phyloP scores from a whole-genome alignment of 352 stramenopile species.

The Phytophthora ohioensis region DNA sequence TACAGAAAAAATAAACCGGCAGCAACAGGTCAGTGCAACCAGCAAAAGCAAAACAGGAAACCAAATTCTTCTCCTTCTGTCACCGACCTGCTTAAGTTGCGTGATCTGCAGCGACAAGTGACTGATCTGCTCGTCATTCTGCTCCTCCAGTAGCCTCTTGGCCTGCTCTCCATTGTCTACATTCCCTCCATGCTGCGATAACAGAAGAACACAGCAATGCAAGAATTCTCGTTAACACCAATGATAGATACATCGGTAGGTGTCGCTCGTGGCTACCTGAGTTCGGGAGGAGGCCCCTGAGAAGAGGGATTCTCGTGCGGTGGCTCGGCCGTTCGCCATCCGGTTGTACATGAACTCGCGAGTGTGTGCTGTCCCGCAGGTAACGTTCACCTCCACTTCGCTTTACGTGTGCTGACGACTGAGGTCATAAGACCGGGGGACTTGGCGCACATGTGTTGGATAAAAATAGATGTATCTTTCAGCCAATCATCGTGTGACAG shows the following conservation, averaged over 20 bases:
- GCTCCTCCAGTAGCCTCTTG: constrained; percentile 81
- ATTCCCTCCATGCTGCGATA: constrained; percentile 41
- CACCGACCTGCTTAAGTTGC: constrained; percentile 80
- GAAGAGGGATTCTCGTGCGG: constrained; percentile 74
- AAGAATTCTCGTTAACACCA: constrained; percentile 7
- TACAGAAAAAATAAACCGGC: constrained; percentile 32
- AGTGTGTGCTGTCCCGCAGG: constrained; percentile 1
- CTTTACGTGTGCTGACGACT: not conserved
- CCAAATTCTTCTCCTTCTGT: not conserved
- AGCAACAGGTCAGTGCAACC: not conserved
- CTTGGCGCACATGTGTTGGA: constrained; percentile 13
- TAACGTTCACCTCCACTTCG: constrained; percentile 6
- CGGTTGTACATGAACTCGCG: constrained; percentile 80
- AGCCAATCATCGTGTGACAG: constrained; percentile 13
- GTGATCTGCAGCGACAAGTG: constrained; percentile 89
- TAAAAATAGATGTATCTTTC: constrained; percentile 3
- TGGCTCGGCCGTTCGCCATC: constrained; percentile 66
- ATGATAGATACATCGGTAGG: not conserved
- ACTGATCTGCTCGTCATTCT: constrained; percentile 91
- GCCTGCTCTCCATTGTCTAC: constrained; percentile 80
- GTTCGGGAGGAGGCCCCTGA: constrained; percentile 56
- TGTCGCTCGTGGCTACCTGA: constrained; percentile 40
- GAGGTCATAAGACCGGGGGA: constrained; percentile 10
- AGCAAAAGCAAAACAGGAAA: not conserved
- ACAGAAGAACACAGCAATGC: not conserved